Base-by-base conservation (phyloP, 345 rosid genomes). In the Streptanthus diversifolius region DNA sequence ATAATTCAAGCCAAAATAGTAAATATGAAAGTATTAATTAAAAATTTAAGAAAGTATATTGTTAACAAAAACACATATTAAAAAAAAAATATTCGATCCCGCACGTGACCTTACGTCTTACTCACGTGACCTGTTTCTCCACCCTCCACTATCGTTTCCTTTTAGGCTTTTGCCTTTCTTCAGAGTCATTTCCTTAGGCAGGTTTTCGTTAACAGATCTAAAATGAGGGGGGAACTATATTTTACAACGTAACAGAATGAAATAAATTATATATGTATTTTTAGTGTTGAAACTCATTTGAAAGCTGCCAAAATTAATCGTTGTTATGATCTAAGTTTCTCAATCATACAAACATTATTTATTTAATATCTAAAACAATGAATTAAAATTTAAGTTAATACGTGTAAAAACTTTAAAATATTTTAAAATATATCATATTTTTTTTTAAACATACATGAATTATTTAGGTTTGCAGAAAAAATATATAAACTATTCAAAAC, bases 61-160 rank as follows among this genome's bases (percentile, higher is more conserved):
- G 1, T 82, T 49, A 3, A 22, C 25, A 29, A 29, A 29, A 29
- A 29, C 6, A 4, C 3, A 3, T 22, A 22, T 22, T 1, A 22
- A 22, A 25, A 25, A 68, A 27, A 43, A 81, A 61, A 25, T 21
- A 21, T 49, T 30, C 63, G 58, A 81, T 30, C 30, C 33, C 56
- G 52, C 85, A 81, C 88, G 81, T 85, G 85, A 84, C 72, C 82
- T 81, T 48, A 13, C 66, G 54, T 64, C 78, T 47, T 55, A 71
- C 80, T 77, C 85, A 81, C 88, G 84, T 85, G 84, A 53, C 79
- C 56, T 36, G 53, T 44, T 15, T 8, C 35, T 64, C 76, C 76
- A 49, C 67, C 56, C 75, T 54, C 17, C 24, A 14, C 18, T 54
- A 17, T 54, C 68, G 66, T 62, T 64, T 30, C 56, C 60, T 44